Conservation (phyloP, 257 asterid species). For the Solanum peruvianum region DNA sequence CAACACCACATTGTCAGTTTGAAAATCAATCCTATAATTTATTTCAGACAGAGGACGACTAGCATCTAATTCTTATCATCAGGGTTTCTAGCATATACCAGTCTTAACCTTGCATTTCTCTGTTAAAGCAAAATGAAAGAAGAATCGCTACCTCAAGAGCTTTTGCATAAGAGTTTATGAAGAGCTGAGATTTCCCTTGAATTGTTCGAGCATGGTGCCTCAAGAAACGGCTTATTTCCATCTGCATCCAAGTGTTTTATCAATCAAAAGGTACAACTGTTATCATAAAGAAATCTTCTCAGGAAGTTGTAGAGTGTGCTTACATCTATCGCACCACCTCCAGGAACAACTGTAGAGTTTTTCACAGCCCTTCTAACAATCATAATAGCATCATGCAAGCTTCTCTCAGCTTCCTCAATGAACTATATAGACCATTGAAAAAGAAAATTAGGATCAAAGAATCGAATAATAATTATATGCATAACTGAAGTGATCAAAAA, state of each 20-base stretch:
- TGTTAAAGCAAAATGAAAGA: not conserved
- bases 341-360: constrained; percentile 84
- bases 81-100: not conserved
- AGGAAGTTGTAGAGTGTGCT: constrained; percentile 6
- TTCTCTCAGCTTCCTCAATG: constrained; percentile 68
- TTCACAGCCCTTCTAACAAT: constrained; percentile 80
- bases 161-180: constrained; percentile 78
- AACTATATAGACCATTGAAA: constrained; percentile 22
- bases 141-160: constrained; percentile 62
- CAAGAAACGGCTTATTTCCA: constrained; percentile 80
- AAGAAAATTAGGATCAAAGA: constrained; percentile 8
- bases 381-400: constrained; percentile 74
- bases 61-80: not conserved
- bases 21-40: not conserved
- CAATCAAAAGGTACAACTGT: not conserved
- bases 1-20: not conserved
- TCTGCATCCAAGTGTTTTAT: constrained; percentile 25
- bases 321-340: constrained; percentile 96
- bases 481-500: not conserved
- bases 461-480: not conserved
- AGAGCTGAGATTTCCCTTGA: constrained; percentile 79
- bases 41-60: not conserved
- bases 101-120: not conserved
- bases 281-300: not conserved
- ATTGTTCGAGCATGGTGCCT: constrained; percentile 85